phyloP scores from a whole-genome alignment of 331 rosid species.

The Quercus lobata region DNA sequence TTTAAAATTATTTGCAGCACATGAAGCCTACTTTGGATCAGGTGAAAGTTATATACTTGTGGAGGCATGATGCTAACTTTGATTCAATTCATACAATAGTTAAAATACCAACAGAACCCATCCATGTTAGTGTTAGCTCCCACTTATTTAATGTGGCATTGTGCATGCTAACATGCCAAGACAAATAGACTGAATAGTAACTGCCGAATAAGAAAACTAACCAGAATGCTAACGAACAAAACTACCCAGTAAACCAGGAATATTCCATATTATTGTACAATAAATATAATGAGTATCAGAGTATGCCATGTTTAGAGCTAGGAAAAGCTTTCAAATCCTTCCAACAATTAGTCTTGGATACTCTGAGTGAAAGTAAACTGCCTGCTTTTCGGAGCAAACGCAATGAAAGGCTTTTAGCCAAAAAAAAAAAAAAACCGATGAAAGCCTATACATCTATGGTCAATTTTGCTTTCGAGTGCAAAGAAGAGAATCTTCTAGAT shows the following conservation, averaged over 20 bases:
- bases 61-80: conserved; percentile 29
- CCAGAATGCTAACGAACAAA: conserved; percentile 41
- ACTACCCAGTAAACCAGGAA: conserved; percentile 37
- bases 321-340: not conserved
- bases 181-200: conserved; percentile 4
- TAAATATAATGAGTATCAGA: not conserved
- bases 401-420: no score
- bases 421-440: no score
- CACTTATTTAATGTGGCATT: conserved; percentile 31
- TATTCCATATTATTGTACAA: conserved; percentile 24
- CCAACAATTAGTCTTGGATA: not conserved
- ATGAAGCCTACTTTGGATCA: conserved; percentile 48
- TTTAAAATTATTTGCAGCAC: conserved; percentile 38
- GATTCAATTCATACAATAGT: conserved; percentile 22
- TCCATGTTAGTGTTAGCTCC: conserved; percentile 71
- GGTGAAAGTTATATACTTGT: conserved; percentile 10
- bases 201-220: conserved; percentile 37
- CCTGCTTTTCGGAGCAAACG: not conserved
- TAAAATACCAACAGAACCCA: conserved; percentile 18
- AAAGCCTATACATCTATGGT: no score
- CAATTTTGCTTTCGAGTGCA: no score
- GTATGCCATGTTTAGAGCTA: not conserved
- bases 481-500: no score
- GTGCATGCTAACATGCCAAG: conserved; percentile 6
- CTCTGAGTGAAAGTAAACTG: no score